Conservation (phyloP, 179 eudicot genomes). For the Spergularia azorica region DNA sequence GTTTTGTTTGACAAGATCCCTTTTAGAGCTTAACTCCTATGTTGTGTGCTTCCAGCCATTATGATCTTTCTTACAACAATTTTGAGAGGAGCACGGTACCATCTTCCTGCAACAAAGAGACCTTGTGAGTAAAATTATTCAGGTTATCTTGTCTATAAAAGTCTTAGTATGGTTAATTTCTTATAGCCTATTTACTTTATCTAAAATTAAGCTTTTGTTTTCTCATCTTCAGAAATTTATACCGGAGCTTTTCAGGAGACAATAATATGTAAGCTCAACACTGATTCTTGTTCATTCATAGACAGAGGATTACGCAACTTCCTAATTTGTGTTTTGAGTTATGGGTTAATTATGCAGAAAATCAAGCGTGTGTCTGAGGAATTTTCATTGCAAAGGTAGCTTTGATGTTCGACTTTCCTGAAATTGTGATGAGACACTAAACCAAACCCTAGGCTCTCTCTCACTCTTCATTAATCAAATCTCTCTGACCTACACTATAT, state of each 20-base stretch:
- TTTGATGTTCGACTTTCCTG: constrained; percentile 4
- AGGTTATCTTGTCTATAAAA: neutral
- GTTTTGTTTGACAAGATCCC: neutral
- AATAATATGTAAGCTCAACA: constrained; percentile 30
- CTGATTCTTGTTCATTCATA: neutral
- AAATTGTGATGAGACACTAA: neutral
- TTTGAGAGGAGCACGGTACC: constrained; percentile 29
- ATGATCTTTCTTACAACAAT: constrained; percentile 51
- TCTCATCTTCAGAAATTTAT: constrained; percentile 37
- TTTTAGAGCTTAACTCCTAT: neutral
- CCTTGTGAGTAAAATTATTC: constrained; percentile 31
- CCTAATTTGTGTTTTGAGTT: constrained; percentile 4
- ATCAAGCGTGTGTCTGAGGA: constrained; percentile 41
- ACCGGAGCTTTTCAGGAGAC: constrained; percentile 35
- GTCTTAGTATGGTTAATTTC: too few relatives aligned
- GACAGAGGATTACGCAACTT: neutral
- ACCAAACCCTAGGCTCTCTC: neutral
- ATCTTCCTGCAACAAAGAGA: constrained; percentile 32
- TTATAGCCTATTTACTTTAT: too few relatives aligned
- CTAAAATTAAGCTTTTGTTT: neutral
- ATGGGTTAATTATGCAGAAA: constrained; percentile 23
- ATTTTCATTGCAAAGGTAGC: constrained; percentile 35
- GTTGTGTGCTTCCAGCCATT: constrained; percentile 31
- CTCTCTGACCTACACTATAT: neutral
- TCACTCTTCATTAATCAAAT: neutral